Conservation (phyloP, 192 early-diverging fungal genomes). For the Coemansia sp. region DNA sequence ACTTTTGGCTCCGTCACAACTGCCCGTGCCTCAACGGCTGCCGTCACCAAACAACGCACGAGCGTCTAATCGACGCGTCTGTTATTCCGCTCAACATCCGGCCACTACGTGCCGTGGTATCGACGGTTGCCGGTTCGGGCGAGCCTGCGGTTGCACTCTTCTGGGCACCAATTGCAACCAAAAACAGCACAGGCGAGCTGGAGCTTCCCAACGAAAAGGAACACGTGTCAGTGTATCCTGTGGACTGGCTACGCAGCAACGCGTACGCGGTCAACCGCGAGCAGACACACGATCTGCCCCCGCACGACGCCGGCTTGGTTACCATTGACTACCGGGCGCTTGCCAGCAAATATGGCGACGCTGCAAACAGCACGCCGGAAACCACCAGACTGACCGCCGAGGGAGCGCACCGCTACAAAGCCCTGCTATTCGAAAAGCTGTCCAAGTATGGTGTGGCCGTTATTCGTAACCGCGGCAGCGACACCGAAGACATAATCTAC, state of each 20-base stretch:
- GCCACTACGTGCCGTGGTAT: conserved; percentile 27
- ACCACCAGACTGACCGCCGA: conserved; percentile 1
- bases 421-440: conserved; percentile 25
- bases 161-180: conserved; percentile 46
- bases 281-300: conserved; percentile 31
- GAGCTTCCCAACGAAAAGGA: conserved; percentile 27
- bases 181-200: conserved; percentile 32
- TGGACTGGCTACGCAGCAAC: conserved; percentile 43
- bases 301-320: conserved; percentile 33
- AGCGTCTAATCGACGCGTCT: conserved; percentile 48
- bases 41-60: conserved; percentile 39
- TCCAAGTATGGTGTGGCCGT: conserved; percentile 47
- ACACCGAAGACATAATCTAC: conserved; percentile 52
- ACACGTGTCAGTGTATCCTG: conserved; percentile 30
- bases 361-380: background rate
- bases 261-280: conserved; percentile 38
- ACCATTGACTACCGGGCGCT: conserved; percentile 38
- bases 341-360: conserved; percentile 4
- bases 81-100: conserved; percentile 46
- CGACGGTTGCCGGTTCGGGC: background rate
- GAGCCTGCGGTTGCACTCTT: conserved; percentile 24
- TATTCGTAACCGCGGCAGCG: conserved; percentile 40
- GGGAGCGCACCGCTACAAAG: conserved; percentile 25
- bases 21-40: conserved; percentile 52
- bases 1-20: conserved; percentile 56